phyloP scores from a whole-genome alignment of 805 yeast genomes.

The Saturnispora gosingensis region DNA sequence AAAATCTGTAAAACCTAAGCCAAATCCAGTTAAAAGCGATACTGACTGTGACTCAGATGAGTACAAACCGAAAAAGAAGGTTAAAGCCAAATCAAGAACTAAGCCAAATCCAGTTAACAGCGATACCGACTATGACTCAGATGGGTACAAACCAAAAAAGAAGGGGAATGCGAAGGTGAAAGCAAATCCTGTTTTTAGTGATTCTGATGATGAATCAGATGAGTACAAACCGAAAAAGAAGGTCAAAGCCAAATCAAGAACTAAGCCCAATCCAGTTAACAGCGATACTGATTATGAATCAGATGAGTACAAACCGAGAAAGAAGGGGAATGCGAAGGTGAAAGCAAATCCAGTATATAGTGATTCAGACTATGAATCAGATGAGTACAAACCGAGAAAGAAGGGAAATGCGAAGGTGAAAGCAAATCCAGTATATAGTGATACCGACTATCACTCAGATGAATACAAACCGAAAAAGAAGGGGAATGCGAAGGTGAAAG shows the following conservation, averaged over 20 bases:
- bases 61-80: not conserved
- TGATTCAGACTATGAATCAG: conserved; percentile 1
- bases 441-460: not conserved
- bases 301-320: not conserved
- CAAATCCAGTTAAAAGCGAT: not conserved
- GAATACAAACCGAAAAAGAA: not conserved
- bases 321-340: not conserved
- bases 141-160: not conserved
- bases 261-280: not conserved
- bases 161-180: not conserved
- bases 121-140: not conserved
- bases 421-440: not conserved
- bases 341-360: not conserved
- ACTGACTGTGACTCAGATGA: not conserved
- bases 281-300: not conserved
- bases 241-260: not conserved
- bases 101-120: not conserved
- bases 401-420: not conserved
- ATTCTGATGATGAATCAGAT: not conserved
- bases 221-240: not conserved
- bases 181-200: not conserved
- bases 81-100: not conserved
- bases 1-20: too few species aligned
- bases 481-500: not conserved
- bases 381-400: not conserved